Evolutionary conservation across 1,139 yeast genomes (phyloP).

Genomic region (Yamadazyma sp.): DNA sequence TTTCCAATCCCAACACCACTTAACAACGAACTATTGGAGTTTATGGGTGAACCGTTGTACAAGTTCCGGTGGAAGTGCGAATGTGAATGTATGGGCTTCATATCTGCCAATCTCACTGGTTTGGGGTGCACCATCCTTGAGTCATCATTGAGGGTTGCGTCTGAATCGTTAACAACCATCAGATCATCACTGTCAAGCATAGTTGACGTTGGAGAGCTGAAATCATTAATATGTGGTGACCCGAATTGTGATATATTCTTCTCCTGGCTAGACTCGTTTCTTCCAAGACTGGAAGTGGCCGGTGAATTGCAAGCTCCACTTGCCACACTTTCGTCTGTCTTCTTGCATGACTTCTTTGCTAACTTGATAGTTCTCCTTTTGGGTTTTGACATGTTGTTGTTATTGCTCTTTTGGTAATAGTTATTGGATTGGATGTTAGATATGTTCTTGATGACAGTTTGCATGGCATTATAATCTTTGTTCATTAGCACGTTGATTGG

Average conservation of each 20-base stretch:
- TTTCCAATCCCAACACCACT: constrained; percentile 41
- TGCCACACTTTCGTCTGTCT: not conserved
- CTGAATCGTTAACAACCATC: constrained; percentile 9
- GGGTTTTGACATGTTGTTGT: constrained; percentile 36
- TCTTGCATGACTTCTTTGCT: constrained; percentile 15
- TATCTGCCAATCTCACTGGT: constrained; percentile 22
- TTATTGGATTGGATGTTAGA: constrained; percentile 48
- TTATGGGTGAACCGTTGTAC: constrained; percentile 15
- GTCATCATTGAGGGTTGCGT: constrained; percentile 13
- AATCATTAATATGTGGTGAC: not conserved
- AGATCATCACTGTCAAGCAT: not conserved
- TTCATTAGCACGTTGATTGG: constrained; percentile 37
- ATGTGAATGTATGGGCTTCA: constrained; percentile 18
- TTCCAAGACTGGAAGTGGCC: not conserved
- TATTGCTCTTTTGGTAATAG: constrained; percentile 32
- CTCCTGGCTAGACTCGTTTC: not conserved
- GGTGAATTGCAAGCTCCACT: not conserved
- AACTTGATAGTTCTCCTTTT: constrained; percentile 50
- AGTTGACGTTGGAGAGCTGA: not conserved
- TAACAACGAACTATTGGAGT: constrained; percentile 19
- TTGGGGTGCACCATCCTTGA: constrained; percentile 25
- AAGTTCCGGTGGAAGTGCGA: constrained; percentile 19
- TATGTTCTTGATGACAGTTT: constrained; percentile 43
- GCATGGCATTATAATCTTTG: constrained; percentile 31
- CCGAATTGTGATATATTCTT: not conserved